Base-by-base conservation (phyloP, 2,329 filamentous ascomycete genomes). In the Aspergillus carbonarius region DNA sequence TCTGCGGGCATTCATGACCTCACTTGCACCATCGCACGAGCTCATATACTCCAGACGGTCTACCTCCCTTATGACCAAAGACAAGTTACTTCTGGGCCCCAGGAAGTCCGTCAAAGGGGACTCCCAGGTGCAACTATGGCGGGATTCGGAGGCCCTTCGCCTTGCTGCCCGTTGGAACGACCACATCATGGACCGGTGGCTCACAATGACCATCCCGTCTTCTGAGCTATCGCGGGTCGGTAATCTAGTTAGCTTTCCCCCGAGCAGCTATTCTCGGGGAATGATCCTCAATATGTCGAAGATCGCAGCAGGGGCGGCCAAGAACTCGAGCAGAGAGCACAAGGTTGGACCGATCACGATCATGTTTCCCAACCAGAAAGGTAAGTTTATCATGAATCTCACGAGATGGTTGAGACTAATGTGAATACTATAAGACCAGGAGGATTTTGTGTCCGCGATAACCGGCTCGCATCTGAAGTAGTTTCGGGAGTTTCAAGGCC, bases 101-200 rank as follows among this genome's bases (percentile, higher is more conserved):
- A 66, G 61, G 4, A 70, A 65, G 8, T 70, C 67, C 1, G 63
- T 60, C 17, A 73, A 71, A 49, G 70, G 71, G 0, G 59, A 57
- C 10, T 64, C 69, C 0, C 66, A 72, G 27, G 58, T 71, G 1
- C 70, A 74, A 54, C 49, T 73, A 10, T 73, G 71, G 71, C 64
- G 63, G 10, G 65, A 68, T 5, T 65, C 67, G 7, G 64, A 64
- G 10, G 37, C 50, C 6, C 54, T 67, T 5, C 63, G 69, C 23
- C 60, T 73, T 30, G 67, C 70, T 9, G 54, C 66, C 0, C 67
- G 71, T 8, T 73, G 70, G 71, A 59, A 60, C 13, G 67, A 70
- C 10, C 59, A 61, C 23, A 55, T 69, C n/a, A 53, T 60, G 15
- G 65, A 74, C 35, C 70, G 61, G 48, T 73, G 71, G 71, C 52